phyloP scores from a whole-genome alignment of 805 yeast species.

The Metschnikowia gelsemii region DNA sequence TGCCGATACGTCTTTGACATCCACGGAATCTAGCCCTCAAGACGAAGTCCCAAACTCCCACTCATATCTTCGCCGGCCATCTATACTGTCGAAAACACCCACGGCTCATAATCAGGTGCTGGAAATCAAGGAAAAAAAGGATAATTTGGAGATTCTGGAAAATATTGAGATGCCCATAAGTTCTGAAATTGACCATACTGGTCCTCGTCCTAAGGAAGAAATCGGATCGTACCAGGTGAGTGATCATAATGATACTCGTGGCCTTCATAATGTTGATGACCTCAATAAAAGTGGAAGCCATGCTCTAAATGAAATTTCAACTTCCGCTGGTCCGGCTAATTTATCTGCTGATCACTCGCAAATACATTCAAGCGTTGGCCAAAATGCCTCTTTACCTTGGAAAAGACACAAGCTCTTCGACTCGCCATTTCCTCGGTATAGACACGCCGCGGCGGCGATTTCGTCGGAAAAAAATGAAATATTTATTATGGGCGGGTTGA shows the following conservation, averaged over 20 bases:
- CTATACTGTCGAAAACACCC: conserved; percentile 14
- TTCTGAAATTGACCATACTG: no score
- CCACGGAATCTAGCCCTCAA: no score
- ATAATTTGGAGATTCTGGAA: no score
- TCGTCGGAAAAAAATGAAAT: conserved; percentile 79
- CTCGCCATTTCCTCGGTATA: conserved; percentile 92
- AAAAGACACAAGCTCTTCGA: conserved; percentile 56
- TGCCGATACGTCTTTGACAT: conserved; percentile 21
- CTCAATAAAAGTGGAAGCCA: no score
- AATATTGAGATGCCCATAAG: no score
- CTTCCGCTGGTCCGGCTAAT: no score
- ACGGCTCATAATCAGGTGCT: neutral
- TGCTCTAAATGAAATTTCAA: no score
- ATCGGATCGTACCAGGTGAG: neutral
- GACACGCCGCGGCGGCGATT: conserved; percentile 73
- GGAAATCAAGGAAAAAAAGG: neutral
- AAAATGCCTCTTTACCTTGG: conserved; percentile 58
- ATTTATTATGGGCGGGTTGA: conserved; percentile 91
- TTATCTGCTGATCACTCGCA: no score
- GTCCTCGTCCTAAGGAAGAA: no score
- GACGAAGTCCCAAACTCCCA: conserved; percentile 9
- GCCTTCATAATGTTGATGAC: neutral
- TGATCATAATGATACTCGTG: neutral
- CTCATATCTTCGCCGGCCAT: conserved; percentile 19
- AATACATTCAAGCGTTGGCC: no score